Conservation (phyloP, 257 asterid species). For the Gynochthodes officinalis region DNA sequence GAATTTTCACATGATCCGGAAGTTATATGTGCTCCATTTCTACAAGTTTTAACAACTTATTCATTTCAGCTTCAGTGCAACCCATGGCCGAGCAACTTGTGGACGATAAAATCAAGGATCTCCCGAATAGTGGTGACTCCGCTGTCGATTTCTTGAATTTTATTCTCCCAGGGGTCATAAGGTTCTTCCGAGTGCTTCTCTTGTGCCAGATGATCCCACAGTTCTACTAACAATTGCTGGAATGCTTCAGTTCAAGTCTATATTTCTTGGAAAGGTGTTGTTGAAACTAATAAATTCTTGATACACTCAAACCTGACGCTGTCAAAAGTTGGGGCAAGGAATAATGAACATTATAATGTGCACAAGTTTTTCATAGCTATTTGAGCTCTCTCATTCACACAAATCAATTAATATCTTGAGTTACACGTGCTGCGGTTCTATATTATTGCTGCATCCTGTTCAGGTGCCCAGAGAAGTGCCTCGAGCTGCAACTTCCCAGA, state of each 20-base stretch:
- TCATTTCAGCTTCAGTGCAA: slow-evolving; percentile 70
- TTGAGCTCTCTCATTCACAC: neutral
- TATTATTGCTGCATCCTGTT: slow-evolving; percentile 18
- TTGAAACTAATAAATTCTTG: neutral
- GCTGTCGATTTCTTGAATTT: slow-evolving; percentile 72
- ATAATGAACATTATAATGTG: neutral
- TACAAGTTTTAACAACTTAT: slow-evolving; percentile 12
- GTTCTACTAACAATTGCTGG: slow-evolving; percentile 95
- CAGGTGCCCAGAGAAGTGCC: slow-evolving; percentile 91
- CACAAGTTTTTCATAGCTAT: neutral
- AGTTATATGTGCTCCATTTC: slow-evolving; percentile 9
- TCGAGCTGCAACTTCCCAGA: slow-evolving; percentile 89
- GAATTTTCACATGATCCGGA: neutral
- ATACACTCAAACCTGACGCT: neutral
- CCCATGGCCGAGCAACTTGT: slow-evolving; percentile 61
- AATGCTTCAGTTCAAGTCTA: slow-evolving; percentile 97
- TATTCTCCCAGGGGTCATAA: slow-evolving; percentile 80
- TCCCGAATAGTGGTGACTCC: slow-evolving; percentile 70
- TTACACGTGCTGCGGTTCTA: neutral
- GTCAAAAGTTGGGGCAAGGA: neutral
- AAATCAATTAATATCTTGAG: neutral
- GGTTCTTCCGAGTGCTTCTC: slow-evolving; percentile 91
- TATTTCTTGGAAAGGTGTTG: slow-evolving; percentile 89
- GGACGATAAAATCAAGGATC: slow-evolving; percentile 37
- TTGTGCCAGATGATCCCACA: slow-evolving; percentile 96